Evolutionary conservation across 352 stramenopile genomes (phyloP), one percentile per base, ranked within the genome.

Genomic region (Phytophthora chlamydospora): DNA sequence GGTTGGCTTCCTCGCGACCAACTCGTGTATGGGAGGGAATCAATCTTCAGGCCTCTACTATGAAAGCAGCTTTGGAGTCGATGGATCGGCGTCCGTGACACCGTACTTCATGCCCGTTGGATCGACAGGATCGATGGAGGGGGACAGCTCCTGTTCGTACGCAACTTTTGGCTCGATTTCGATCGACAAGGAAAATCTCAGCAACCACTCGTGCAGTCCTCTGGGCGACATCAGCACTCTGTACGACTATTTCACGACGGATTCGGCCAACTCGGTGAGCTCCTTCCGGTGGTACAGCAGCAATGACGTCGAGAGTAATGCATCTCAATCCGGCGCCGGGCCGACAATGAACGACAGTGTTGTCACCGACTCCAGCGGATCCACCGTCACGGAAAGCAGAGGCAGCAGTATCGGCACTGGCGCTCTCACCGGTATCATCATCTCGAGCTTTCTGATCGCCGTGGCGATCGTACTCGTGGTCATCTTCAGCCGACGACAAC

Each of bases 221-320:
- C n/a, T n/a, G n/a, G n/a, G n/a, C n/a, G n/a, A n/a, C n/a, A n/a
- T n/a, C n/a, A n/a, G n/a, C n/a, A n/a, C n/a, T n/a, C n/a, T n/a
- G n/a, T n/a, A n/a, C n/a, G n/a, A n/a, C n/a, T n/a, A n/a, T n/a
- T n/a, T n/a, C n/a, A n/a, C n/a, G n/a, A n/a, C n/a, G n/a, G n/a
- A n/a, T n/a, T n/a, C n/a, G n/a, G n/a, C n/a, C n/a, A n/a, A n/a
- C n/a, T n/a, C n/a, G n/a, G n/a, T n/a, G n/a, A n/a, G n/a, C n/a
- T 19, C 58, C 21, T 36, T 44, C 9, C 21, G 34, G 17, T 62
- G 43, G 54, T 54, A 55, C 44, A 43, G 19, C 16, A 55, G 54
- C 54, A 55, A 48, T 4, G 54, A 62, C n/a, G 24, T 35, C 21
- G 34, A 19, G 29, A 31, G 5, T 14, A 13, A 17, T 33, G 10